These are phyloP conservation scores for Colletotrichum sp. DNA, from an alignment of 2,329 filamentous ascomycete genomes.

Conservation along the genomic window DNA sequence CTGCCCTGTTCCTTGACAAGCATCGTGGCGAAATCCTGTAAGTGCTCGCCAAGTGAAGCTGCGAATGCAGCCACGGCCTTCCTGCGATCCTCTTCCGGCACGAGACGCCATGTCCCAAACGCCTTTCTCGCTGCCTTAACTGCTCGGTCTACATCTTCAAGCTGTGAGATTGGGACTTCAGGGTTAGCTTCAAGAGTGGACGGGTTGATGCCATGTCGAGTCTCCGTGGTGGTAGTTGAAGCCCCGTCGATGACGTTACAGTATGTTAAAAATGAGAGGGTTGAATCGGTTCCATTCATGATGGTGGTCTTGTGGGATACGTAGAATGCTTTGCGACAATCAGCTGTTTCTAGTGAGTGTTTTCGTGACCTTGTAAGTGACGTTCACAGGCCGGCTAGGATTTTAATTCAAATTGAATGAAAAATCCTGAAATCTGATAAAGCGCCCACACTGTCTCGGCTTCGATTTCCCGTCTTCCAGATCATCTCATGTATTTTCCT, in stretches of 20 bases:
- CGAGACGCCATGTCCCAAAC: neutral
- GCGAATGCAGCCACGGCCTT: neutral
- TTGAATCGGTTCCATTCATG: neutral
- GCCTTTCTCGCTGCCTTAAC: neutral
- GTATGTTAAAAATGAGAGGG: neutral
- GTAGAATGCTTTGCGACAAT: neutral
- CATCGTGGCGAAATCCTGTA: neutral
- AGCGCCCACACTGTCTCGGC: neutral
- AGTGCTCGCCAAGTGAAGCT: neutral
- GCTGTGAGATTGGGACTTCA: neutral
- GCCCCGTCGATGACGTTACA: neutral
- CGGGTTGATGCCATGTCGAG: neutral
- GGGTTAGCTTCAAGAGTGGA: neutral
- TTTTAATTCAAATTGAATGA: neutral
- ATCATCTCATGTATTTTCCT: neutral
- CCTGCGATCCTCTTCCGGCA: neutral
- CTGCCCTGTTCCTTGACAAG: neutral
- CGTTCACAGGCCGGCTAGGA: fast-evolving
- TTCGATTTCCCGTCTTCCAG: neutral
- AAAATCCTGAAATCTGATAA: neutral
- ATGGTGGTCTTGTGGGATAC: neutral
- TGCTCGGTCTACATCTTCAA: neutral
- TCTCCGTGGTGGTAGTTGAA: neutral
- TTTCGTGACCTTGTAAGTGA: neutral
- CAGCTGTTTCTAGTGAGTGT: neutral